phyloP scores from a whole-genome alignment of 2,329 filamentous ascomycete species.

The Calonectria pauciramosa region DNA sequence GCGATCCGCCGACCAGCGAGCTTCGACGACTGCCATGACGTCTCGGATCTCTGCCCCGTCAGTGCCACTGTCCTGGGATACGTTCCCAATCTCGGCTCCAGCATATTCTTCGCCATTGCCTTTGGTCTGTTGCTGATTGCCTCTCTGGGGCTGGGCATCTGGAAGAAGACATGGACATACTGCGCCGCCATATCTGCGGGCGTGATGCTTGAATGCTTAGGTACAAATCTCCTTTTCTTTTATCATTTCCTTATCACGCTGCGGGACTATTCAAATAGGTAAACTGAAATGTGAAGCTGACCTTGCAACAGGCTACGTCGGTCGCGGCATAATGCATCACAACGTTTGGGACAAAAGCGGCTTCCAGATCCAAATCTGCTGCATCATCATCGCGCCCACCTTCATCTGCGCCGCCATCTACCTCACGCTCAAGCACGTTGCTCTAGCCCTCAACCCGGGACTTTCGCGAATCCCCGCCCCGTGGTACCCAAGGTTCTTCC shows the following conservation, averaged over 20 bases:
- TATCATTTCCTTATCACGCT: not conserved
- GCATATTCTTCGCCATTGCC: constrained; percentile 65
- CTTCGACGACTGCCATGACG: constrained; percentile 48
- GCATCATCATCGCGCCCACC: constrained; percentile 71
- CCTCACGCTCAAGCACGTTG: constrained; percentile 73
- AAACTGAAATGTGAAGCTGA: constrained; percentile 9
- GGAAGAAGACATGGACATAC: constrained; percentile 69
- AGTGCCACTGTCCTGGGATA: constrained; percentile 67
- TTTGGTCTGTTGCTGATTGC: constrained; percentile 62
- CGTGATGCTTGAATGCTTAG: constrained; percentile 64
- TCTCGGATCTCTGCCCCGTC: constrained; percentile 64
- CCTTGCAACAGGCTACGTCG: constrained; percentile 62
- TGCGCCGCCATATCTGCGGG: constrained; percentile 64
- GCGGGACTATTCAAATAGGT: not conserved
- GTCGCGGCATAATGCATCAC: constrained; percentile 62
- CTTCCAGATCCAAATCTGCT: constrained; percentile 72
- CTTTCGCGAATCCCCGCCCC: constrained; percentile 66
- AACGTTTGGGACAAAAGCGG: constrained; percentile 68
- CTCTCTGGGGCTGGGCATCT: constrained; percentile 59
- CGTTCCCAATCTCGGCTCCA: constrained; percentile 68
- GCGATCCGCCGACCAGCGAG: constrained; percentile 29
- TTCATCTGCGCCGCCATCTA: constrained; percentile 75
- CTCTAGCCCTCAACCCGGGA: constrained; percentile 61
- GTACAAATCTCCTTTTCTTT: constrained; percentile 50
- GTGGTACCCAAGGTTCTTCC: constrained; percentile 70